Base-by-base conservation (phyloP, 768 basidiomycete genomes). In the Rubroboletus satanas region DNA sequence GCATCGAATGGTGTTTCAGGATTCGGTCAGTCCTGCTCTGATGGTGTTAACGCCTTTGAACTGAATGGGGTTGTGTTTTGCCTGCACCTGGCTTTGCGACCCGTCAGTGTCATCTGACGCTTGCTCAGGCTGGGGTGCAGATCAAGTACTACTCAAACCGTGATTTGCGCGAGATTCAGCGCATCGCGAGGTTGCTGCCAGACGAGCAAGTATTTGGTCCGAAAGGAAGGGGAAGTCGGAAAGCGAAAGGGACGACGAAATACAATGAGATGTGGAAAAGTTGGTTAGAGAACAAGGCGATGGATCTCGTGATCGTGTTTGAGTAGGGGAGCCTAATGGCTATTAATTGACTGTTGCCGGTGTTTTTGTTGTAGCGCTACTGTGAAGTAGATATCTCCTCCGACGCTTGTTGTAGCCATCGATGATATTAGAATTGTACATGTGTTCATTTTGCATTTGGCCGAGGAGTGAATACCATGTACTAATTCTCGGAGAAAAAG, bases 1-100 rank as follows among this genome's bases (percentile, higher is more conserved):
- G 79, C 76, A 79, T 50, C 64, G 72, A 11, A 75, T 79, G 73
- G 75, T 77, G 23, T 77, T 74, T 48, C 71, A 60, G 18, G 67
- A 71, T 17, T 57, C 73, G 60, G 79, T 79, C 52, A 62, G 76
- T 61, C n/a, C 12, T n/a, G 1, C 9, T 45, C 23, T 29, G 44
- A 32, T 55, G n/a, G 14, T 36, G 3, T n/a, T 5, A 29, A n/a
- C 8, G 5, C 23, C 26, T 38, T 10, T 35, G 8, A 10, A 18
- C n/a, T 46, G 28, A 48, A 23, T 7, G 11, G 7, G 15, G 2
- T 15, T 44, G 28, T 21, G 14, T 49, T 49, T 21, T 33, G 32
- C 23, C 6, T 17, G 21, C 12, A 15, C 43, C n/a, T 37, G 8
- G 8, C 35, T 32, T 9, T 21, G 7, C 17, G 32, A 10, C 18